Base-by-base conservation (phyloP, 2,329 filamentous ascomycete genomes). In the Pyrenophora teres region DNA sequence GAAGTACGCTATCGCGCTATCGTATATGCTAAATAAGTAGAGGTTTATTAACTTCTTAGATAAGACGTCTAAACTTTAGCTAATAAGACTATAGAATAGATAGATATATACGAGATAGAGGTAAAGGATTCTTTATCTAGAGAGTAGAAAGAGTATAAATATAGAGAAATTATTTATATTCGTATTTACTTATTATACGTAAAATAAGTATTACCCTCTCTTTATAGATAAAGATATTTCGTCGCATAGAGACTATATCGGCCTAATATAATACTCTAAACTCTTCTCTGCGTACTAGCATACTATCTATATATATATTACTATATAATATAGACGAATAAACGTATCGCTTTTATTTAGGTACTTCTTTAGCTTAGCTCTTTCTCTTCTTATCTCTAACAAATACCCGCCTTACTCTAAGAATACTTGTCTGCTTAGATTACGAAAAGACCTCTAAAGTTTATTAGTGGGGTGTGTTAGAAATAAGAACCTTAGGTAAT, bases 161-260 rank as follows among this genome's bases (percentile, higher is more conserved):
- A n/a, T n/a, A 23, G 7, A 23, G 21, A 7, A 4, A 23, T 23
- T 23, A 7, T 23, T 23, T 4, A 7, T 23, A 7, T 23, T 23
- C 4, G 21, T 23, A 7, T 7, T 23, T 23, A 7, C 21, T 52
- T 52, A 32, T 52, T 52, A 32, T 52, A 47, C n/a, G 43, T 23
- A 40, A 52, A 52, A 52, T 30, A 27, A 52, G 50, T 13, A 52
- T 52, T 7, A 52, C n/a, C n/a, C 31, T 44, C 18, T 27, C 39
- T 40, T 52, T 52, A 18, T 52, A 52, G 12, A 52, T 12, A 18
- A 52, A 52, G 31, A 52, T 47, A 23, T 52, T 52, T 40, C 35
- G 44, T 35, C 21, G 44, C 18, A 48, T 42, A 33, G 39, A 25
- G 18, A 48, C 31, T 27, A 27, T 48, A 12, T 52, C 30, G n/a